Evolutionary conservation across 2,329 filamentous ascomycete species (phyloP).

Genomic region (Rachicladosporium sp.): DNA sequence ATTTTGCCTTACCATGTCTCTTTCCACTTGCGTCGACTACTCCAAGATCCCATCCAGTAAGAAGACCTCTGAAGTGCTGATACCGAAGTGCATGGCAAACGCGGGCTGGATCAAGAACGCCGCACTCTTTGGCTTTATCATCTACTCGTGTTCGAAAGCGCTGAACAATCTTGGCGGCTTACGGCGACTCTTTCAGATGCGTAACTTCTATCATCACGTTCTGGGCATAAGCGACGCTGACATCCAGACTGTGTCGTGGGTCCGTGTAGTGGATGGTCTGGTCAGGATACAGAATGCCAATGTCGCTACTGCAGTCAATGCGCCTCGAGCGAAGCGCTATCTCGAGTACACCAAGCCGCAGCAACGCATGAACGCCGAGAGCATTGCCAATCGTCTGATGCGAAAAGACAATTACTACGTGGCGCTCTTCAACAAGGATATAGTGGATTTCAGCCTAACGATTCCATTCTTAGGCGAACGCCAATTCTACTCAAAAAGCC

Average conservation of each 20-base stretch:
- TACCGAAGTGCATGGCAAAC: conserved; percentile 60
- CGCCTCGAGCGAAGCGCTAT: conserved; percentile 46
- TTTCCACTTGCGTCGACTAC: conserved; percentile 80
- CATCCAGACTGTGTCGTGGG: conserved; percentile 91
- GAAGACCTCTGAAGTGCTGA: conserved; percentile 46
- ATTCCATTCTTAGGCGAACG: conserved; percentile 69
- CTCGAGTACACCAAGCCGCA: conserved; percentile 45
- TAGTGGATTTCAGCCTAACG: conserved; percentile 74
- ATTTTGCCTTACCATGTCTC: conserved; percentile 67
- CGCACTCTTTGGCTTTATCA: conserved; percentile 69
- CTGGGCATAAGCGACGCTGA: conserved; percentile 74
- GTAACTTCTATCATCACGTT: conserved; percentile 74
- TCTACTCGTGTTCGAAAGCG: conserved; percentile 73
- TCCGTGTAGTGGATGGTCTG: conserved; percentile 73
- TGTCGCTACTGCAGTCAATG: conserved; percentile 60
- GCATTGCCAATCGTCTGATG: conserved; percentile 95
- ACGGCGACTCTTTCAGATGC: conserved; percentile 60
- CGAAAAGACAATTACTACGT: conserved; percentile 94
- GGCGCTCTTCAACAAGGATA: conserved; percentile 92
- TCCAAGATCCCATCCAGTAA: conserved; percentile 55
- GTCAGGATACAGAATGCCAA: conserved; percentile 79
- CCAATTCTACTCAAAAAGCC: conserved; percentile 75
- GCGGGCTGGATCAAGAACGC: conserved; percentile 70
- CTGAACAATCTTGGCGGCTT: conserved; percentile 60
- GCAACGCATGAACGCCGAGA: conserved; percentile 86